Conservation (phyloP, 495 filamentous ascomycete genomes). For the Daldinia concentrica region DNA sequence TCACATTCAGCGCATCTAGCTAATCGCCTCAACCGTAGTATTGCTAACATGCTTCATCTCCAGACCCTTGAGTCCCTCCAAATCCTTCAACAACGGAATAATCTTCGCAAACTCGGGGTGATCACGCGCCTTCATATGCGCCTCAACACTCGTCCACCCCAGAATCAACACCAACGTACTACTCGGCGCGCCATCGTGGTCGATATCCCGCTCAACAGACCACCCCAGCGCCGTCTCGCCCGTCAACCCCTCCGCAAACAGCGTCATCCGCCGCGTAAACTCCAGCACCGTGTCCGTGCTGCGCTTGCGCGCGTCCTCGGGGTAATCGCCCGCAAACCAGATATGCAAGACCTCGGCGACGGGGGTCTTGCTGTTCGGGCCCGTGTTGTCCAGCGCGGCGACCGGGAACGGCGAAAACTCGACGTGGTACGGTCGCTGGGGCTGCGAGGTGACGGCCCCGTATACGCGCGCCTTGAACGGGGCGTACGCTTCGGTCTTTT, state of each 20-base stretch:
- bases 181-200: conserved; percentile 54
- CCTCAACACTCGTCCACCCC: conserved; percentile 66
- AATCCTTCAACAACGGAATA: background rate
- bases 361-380: background rate
- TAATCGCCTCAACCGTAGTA: conserved; percentile 12
- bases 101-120: conserved; percentile 55
- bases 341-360: conserved; percentile 27
- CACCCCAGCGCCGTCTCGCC: conserved; percentile 53
- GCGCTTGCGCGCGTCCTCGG: conserved; percentile 6
- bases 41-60: conserved; percentile 30
- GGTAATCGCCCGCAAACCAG: conserved; percentile 30
- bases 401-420: conserved; percentile 21
- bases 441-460: conserved; percentile 3
- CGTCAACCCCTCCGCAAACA: conserved; percentile 34
- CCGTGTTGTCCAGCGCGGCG: background rate
- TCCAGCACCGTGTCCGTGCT: background rate
- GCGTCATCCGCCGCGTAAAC: conserved; percentile 1
- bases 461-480: conserved; percentile 22
- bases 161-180: conserved; percentile 52
- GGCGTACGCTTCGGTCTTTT: conserved; percentile 8
- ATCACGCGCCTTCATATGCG: conserved; percentile 58
- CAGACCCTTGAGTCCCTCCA: conserved; percentile 28
- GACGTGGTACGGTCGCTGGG: conserved; percentile 27
- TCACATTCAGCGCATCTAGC: background rate
- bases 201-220: conserved; percentile 56